phyloP scores from a whole-genome alignment of 2,329 filamentous ascomycete genomes.

The Talaromyces sp. region DNA sequence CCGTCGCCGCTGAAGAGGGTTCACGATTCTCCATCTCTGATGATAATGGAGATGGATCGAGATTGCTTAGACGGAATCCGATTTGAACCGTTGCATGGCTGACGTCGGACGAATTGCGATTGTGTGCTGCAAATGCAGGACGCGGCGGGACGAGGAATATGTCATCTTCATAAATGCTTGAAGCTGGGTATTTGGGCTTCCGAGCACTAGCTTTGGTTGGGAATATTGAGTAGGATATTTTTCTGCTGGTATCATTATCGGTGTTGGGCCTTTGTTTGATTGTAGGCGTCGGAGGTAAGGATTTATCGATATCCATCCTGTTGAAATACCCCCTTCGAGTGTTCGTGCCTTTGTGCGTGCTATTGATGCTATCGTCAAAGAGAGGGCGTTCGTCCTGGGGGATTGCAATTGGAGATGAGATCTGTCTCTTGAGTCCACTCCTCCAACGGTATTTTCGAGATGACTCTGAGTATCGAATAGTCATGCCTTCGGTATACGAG shows the following conservation, averaged over 20 bases:
- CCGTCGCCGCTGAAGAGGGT: background rate
- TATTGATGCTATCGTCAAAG: background rate
- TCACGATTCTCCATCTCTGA: background rate
- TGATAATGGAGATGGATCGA: background rate
- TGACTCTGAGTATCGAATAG: slow-evolving; percentile 1
- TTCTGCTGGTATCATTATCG: slow-evolving; percentile 7
- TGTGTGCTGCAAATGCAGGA: slow-evolving; percentile 24
- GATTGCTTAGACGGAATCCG: slow-evolving; percentile 29
- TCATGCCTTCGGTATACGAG: slow-evolving; percentile 12
- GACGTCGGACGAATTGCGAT: slow-evolving; percentile 26
- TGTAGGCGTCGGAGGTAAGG: slow-evolving; percentile 20
- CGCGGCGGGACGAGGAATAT: slow-evolving; percentile 23
- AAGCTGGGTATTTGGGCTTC: slow-evolving; percentile 18
- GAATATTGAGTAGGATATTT: slow-evolving; percentile 25
- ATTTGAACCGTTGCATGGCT: slow-evolving; percentile 31
- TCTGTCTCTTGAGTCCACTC: slow-evolving; percentile 6
- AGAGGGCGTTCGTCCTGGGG: background rate
- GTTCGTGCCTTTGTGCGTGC: background rate
- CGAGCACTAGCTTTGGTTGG: slow-evolving; percentile 22
- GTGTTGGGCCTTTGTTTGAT: slow-evolving; percentile 1
- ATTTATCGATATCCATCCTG: slow-evolving; percentile 18
- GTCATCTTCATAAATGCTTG: slow-evolving; percentile 22
- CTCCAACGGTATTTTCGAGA: background rate
- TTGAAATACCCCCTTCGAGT: slow-evolving; percentile 3
- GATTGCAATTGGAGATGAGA: slow-evolving; percentile 11